Evolutionary conservation across 1,139 yeast species (phyloP), one percentile per base, ranked within the genome.

Genomic region (Kurtzmaniella quercitrusa): DNA sequence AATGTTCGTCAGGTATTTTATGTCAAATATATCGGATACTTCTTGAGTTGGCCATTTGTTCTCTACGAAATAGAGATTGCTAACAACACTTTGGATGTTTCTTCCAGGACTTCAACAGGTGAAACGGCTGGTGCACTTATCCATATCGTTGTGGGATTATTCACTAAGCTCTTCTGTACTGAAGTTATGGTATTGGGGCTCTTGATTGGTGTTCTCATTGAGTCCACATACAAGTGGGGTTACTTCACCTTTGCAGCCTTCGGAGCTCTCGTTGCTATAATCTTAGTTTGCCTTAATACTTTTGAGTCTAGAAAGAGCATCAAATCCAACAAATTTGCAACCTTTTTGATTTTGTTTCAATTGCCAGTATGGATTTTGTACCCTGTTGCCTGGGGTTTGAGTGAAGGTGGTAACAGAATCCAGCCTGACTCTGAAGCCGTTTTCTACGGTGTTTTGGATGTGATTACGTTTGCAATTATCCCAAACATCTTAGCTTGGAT

Each of bases 381-480:
- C 56, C 80, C 82, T 37, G 62, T 82, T 48, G 60, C 67, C 43
- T 82, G 86, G 86, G 86, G 80, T 58, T 66, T 81, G 46, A 65
- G 76, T 51, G 86, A 81, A 54, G 88, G 87, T 68, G 86, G 86
- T 60, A 81, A 81, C 56, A 76, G 67, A 38, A 80, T 82, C 50
- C 78, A 76, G 52, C 82, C 83, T 37, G 85, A 79, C 55, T 74
- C 82, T n/a, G 86, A 81, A 59, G 80, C 82, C 42, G 82, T 75
- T 16, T 82, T 81, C 63, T 79, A 77, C 53, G 87, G 87, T 65
- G 64, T 81, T 41, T 66, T 81, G 52, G 87, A 82, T 56, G 54
- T 81, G 43, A 52, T 73, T 40, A 62, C 65, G 42, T 77, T 76
- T 55, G 68, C 66, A 39, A 41, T 69, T 39, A 52, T 76, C 42